Evolutionary conservation across 192 early-diverging fungal genomes (phyloP).

Genomic region (Neocallimastix lanati): DNA sequence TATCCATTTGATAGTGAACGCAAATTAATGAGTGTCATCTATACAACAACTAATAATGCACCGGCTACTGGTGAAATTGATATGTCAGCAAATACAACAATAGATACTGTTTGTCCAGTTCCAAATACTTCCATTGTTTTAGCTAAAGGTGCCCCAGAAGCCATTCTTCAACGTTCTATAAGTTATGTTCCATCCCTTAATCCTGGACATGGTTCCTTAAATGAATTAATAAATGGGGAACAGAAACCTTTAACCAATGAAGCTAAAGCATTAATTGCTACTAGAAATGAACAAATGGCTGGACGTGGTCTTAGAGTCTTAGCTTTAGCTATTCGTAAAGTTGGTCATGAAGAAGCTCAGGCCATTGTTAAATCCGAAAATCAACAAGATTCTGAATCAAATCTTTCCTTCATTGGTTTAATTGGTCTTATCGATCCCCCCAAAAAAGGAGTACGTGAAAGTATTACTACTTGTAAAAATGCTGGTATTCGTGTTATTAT

Average conservation of each 20-base stretch:
- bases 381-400: conserved; percentile 36
- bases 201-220: conserved; percentile 1
- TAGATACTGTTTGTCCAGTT: not conserved
- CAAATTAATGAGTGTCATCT: conserved; percentile 85
- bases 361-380: conserved; percentile 16
- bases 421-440: conserved; percentile 91
- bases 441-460: conserved; percentile 58
- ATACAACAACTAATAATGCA: conserved; percentile 7
- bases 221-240: conserved; percentile 1
- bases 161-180: conserved; percentile 55
- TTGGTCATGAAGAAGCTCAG: conserved; percentile 31
- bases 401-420: conserved; percentile 73
- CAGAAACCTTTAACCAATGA: not conserved
- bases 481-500: conserved; percentile 92
- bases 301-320: conserved; percentile 70
- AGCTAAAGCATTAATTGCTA: conserved; percentile 8
- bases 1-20: conserved; percentile 52
- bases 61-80: not conserved
- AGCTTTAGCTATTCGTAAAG: conserved; percentile 55
- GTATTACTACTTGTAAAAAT: conserved; percentile 60
- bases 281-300: conserved; percentile 50
- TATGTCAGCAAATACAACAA: not conserved
- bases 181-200: conserved; percentile 18
- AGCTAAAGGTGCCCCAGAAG: conserved; percentile 86
- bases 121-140: conserved; percentile 32